Evolutionary conservation across 805 yeast genomes (phyloP).

Genomic region (Starmerella khaoyaiensis): DNA sequence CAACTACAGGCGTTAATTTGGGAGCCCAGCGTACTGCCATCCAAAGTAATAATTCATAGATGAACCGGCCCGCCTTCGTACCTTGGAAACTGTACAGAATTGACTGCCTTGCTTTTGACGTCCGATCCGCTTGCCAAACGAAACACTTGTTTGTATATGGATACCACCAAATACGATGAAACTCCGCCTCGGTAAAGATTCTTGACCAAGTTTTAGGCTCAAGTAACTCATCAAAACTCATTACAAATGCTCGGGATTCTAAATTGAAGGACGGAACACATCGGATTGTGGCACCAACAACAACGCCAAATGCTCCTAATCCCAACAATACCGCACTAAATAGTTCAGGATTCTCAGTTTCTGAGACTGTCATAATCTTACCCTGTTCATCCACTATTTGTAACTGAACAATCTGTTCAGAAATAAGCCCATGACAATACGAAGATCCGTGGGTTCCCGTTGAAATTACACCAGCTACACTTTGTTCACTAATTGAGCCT

Average conservation of each 20-base stretch:
- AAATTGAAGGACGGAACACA: conserved; percentile 74
- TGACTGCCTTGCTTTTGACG: conserved; percentile 46
- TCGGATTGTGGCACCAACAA: conserved; percentile 73
- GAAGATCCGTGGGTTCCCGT: conserved; percentile 97
- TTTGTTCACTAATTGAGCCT: conserved; percentile 89
- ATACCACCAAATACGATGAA: conserved; percentile 93
- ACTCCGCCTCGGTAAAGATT: conserved; percentile 83
- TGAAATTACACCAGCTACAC: conserved; percentile 87
- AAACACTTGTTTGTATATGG: conserved; percentile 81
- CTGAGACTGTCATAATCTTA: conserved; percentile 51
- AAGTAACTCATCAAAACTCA: conserved; percentile 60
- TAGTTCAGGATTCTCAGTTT: conserved; percentile 46
- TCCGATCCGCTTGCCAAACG: conserved; percentile 78
- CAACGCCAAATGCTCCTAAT: conserved; percentile 82
- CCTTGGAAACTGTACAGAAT: conserved; percentile 81
- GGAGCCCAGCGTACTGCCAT: conserved; percentile 62
- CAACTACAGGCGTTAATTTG: conserved; percentile 69
- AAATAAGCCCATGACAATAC: conserved; percentile 78
- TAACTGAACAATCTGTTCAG: conserved; percentile 73
- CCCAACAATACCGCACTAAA: conserved; percentile 77
- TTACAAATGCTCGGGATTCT: conserved; percentile 68
- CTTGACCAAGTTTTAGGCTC: conserved; percentile 47
- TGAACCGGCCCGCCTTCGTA: conserved; percentile 57
- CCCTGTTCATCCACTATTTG: conserved; percentile 69
- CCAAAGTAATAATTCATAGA: conserved; percentile 72